A percentile compares a stretch with the other conserved stretches of the same genome.
Conservation (phyloP, 2,329 filamentous ascomycete genomes). For the Aspergillus tanneri region DNA sequence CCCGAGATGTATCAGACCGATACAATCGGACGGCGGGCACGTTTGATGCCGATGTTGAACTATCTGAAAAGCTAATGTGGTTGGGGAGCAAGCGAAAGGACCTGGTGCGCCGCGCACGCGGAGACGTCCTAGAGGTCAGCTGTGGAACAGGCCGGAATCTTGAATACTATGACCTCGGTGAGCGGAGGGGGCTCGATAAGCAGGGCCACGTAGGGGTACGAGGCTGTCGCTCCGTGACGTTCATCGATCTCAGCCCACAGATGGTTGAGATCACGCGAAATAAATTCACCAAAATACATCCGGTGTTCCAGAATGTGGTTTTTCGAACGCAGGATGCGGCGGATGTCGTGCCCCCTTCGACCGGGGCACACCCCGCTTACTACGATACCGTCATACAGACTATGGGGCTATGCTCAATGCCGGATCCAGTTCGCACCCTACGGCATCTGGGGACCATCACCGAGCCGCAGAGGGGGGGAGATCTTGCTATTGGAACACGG, state of each 20-base stretch:
- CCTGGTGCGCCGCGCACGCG: slow-evolving; percentile 43
- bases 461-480: slow-evolving; percentile 39
- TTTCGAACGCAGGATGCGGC: slow-evolving; percentile 41
- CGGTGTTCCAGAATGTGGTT: slow-evolving; percentile 30
- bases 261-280: slow-evolving; percentile 48
- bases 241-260: slow-evolving; percentile 50
- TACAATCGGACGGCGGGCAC: slow-evolving; percentile 45
- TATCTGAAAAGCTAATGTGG: slow-evolving; percentile 45
- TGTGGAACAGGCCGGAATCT: slow-evolving; percentile 53
- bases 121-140: slow-evolving; percentile 51
- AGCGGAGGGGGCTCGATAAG: slow-evolving; percentile 32
- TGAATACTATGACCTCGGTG: slow-evolving; percentile 46
- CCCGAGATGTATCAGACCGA: slow-evolving; percentile 47
- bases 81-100: slow-evolving; percentile 43
- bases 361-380: slow-evolving; percentile 15
- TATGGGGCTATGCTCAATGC: slow-evolving; percentile 52
- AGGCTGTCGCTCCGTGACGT: slow-evolving; percentile 45
- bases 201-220: slow-evolving; percentile 30
- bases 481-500: slow-evolving; percentile 53
- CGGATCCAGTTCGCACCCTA: slow-evolving; percentile 44
- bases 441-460: slow-evolving; percentile 41
- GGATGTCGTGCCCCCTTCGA: slow-evolving; percentile 23
- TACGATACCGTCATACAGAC: slow-evolving; percentile 53
- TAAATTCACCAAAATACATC: slow-evolving; percentile 43
- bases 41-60: slow-evolving; percentile 49